These are phyloP conservation scores for Trypanosoma conorhini DNA, from an alignment of 208 protist genomes.

Conservation along the genomic window DNA sequence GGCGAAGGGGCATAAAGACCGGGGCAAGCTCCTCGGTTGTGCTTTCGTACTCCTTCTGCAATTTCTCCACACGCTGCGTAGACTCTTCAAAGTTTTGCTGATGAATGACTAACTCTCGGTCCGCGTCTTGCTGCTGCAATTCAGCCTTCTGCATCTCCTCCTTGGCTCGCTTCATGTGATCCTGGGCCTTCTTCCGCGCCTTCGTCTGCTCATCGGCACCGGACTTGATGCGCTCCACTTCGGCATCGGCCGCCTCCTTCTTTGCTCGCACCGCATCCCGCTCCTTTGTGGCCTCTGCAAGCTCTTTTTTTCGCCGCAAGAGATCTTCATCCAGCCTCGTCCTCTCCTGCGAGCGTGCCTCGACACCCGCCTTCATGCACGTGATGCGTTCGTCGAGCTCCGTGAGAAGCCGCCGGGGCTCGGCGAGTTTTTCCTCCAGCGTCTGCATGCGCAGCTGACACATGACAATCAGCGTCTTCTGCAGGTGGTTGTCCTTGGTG, in stretches of 20 bases:
- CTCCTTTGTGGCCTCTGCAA: constrained; percentile 52
- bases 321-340: constrained; percentile 49
- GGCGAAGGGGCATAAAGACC: constrained; percentile 78
- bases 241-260: constrained; percentile 64
- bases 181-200: constrained; percentile 63
- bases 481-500: constrained; percentile 91
- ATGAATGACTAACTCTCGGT: constrained; percentile 80
- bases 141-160: constrained; percentile 74
- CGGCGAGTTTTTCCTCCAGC: constrained; percentile 75
- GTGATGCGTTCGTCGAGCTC: constrained; percentile 76
- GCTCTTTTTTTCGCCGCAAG: constrained; percentile 62
- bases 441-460: constrained; percentile 89
- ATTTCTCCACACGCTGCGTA: constrained; percentile 43
- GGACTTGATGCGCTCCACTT: constrained; percentile 75
- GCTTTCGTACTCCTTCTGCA: constrained; percentile 65
- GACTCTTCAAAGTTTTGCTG: constrained; percentile 85
- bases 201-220: constrained; percentile 67
- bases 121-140: constrained; percentile 80
- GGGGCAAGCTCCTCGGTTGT: constrained; percentile 81
- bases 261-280: constrained; percentile 61
- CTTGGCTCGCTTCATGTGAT: constrained; percentile 86
- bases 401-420: constrained; percentile 58
- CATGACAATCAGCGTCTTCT: constrained; percentile 89
- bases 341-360: constrained; percentile 40
- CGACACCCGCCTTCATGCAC: constrained; percentile 54